These are phyloP conservation scores for Salinomyces thailandicus DNA, from an alignment of 2,329 filamentous ascomycete genomes.

Conservation along the genomic window DNA sequence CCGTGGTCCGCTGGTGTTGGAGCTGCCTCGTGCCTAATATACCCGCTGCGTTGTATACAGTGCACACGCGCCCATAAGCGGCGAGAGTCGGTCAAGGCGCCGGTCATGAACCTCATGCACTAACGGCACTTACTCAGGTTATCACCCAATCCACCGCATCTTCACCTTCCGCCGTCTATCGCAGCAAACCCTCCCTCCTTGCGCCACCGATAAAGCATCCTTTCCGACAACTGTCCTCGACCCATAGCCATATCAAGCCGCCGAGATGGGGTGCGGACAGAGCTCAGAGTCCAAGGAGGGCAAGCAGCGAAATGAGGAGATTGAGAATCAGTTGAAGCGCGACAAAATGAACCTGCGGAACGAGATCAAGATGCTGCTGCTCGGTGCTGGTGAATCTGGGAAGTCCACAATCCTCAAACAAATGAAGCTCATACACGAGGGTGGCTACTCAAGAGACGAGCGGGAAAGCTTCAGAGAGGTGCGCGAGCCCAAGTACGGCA, in stretches of 20 bases:
- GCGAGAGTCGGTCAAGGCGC: no score
- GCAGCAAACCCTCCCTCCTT: no score
- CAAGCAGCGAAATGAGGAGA: constrained; percentile 99
- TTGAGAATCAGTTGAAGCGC: constrained; percentile 97
- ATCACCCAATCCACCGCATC: no score
- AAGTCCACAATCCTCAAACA: constrained; percentile 93
- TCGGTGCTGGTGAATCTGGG: constrained; percentile 96
- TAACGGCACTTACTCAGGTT: no score
- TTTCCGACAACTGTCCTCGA: no score
- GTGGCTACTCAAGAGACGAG: constrained; percentile 89
- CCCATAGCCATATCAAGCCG: constrained; percentile 22
- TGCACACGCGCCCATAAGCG: no score
- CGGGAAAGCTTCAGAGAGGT: constrained; percentile 57
- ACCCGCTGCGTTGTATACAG: no score
- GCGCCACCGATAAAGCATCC: no score
- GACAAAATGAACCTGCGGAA: constrained; percentile 99
- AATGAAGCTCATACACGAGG: constrained; percentile 99
- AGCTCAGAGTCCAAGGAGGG: constrained; percentile 99
- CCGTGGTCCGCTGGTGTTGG: no score
- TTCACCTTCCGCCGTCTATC: no score
- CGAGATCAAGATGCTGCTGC: constrained; percentile 98
- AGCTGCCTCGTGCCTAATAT: no score
- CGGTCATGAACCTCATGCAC: no score
- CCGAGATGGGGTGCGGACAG: constrained; percentile 98
- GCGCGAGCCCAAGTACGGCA: constrained; percentile 1